Evolutionary conservation across 441 rosid species (phyloP).

Genomic region (Croton laevigatus): DNA sequence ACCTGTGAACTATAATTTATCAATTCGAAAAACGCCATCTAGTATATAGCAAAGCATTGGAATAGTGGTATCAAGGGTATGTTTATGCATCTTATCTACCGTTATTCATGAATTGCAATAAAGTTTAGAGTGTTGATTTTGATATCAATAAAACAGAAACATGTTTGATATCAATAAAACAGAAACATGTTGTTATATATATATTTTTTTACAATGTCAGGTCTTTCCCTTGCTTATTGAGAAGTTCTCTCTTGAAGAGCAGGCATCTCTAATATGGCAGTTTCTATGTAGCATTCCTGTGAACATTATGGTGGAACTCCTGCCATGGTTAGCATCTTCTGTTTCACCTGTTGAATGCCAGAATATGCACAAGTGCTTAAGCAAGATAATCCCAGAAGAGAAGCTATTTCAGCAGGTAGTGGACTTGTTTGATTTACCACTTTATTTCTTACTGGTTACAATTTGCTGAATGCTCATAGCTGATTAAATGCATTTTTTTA

Average conservation of each 20-base stretch:
- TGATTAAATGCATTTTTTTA: conserved; percentile 13
- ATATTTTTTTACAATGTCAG: conserved; percentile 33
- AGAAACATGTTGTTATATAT: conserved; percentile 2
- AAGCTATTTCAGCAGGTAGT: conserved; percentile 71
- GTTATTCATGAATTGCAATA: background rate
- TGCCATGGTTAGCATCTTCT: conserved; percentile 83
- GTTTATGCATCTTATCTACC: background rate
- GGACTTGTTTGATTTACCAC: conserved; percentile 20
- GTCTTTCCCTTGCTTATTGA: conserved; percentile 84
- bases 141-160: background rate
- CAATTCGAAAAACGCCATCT: background rate
- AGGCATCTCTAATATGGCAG: conserved; percentile 88
- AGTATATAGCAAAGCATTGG: background rate
- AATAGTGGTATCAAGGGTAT: background rate
- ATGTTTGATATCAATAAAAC: background rate
- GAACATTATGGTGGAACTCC: conserved; percentile 64
- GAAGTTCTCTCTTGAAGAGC: conserved; percentile 77
- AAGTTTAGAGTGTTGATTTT: background rate
- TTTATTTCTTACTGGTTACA: conserved; percentile 14
- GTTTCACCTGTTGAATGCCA: conserved; percentile 54
- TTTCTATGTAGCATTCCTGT: conserved; percentile 94
- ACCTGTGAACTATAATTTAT: background rate
- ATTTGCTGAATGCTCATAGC: conserved; percentile 11
- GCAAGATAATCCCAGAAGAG: conserved; percentile 66
- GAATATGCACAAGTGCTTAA: conserved; percentile 57